Percentiles rank a stretch among this genome's conserved stretches.
Evolutionary conservation across 495 filamentous ascomycete species (phyloP).

Genomic region (Daldinia decipiens): DNA sequence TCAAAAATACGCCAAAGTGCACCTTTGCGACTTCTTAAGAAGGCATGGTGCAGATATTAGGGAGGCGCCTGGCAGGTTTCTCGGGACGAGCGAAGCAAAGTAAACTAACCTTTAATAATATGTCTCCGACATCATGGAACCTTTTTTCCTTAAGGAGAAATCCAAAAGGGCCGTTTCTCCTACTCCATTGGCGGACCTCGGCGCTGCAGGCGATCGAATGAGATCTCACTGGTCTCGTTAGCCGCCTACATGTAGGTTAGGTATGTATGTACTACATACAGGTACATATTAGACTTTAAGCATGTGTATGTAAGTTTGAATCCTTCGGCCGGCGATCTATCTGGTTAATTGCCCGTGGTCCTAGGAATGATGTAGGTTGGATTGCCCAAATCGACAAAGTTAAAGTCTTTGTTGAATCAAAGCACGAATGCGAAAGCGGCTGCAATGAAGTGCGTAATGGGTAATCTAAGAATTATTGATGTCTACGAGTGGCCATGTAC

Average conservation of each 20-base stretch:
- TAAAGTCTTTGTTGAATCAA: slow-evolving; percentile 1
- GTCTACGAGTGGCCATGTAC: neutral
- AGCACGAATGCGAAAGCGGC: neutral
- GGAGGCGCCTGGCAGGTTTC: slow-evolving; percentile 4
- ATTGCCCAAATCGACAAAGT: neutral
- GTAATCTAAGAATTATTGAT: neutral
- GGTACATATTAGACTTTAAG: neutral
- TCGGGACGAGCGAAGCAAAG: slow-evolving; percentile 8
- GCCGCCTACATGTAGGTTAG: too few species aligned
- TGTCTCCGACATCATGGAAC: slow-evolving; percentile 21
- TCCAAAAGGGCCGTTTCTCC: slow-evolving; percentile 30
- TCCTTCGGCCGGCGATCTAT: slow-evolving; percentile 17
- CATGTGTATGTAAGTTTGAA: slow-evolving; percentile 9
- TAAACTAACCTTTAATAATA: slow-evolving; percentile 13
- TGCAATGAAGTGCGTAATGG: neutral
- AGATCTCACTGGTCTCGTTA: slow-evolving; percentile 23
- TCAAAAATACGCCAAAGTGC: slow-evolving; percentile 10
- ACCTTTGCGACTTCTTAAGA: slow-evolving; percentile 5
- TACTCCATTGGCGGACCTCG: slow-evolving; percentile 21
- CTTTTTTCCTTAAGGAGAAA: slow-evolving; percentile 34
- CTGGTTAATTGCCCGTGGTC: neutral
- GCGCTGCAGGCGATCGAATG: slow-evolving; percentile 39
- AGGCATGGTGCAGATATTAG: slow-evolving; percentile 1
- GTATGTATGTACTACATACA: neutral
- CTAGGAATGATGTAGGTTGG: slow-evolving; percentile 1